Conservation (phyloP, 805 yeast species). For the Kockiozyma suomiensis region DNA sequence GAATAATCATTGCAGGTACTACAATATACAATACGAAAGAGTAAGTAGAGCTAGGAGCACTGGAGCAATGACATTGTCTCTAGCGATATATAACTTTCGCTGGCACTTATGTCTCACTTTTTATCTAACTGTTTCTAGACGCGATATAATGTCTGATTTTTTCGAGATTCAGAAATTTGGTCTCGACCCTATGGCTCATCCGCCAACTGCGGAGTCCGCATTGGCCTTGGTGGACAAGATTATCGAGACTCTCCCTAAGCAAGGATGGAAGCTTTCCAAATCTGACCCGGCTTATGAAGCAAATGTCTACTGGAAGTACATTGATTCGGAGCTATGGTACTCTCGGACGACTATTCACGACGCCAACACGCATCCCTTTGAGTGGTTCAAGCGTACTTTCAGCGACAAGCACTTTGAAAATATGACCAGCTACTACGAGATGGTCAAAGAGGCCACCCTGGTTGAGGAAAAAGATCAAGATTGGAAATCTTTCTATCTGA, state of each 20-base stretch:
- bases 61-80: too few relatives aligned
- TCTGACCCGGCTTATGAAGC: constrained; percentile 2
- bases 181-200: constrained; percentile 16
- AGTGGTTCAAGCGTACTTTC: constrained; percentile 25
- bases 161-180: constrained; percentile 16
- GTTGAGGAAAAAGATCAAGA: not conserved
- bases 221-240: constrained; percentile 11
- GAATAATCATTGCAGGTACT: too few relatives aligned
- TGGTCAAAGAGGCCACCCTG: constrained; percentile 7
- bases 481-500: constrained; percentile 20
- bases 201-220: constrained; percentile 21
- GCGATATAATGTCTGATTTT: not conserved
- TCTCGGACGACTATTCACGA: constrained; percentile 20
- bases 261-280: constrained; percentile 16
- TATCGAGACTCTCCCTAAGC: constrained; percentile 6
- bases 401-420: constrained; percentile 19
- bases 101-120: not conserved
- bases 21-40: not conserved
- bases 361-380: constrained; percentile 14
- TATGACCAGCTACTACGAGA: constrained; percentile 24
- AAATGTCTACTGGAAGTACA: constrained; percentile 15
- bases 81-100: too few relatives aligned
- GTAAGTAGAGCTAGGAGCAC: not conserved
- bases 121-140: too few relatives aligned
- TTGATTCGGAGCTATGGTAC: constrained; percentile 27